Evolutionary conservation across 306 rosid species (phyloP), one percentile per base, ranked within the genome.

Genomic region (Quillaja saponaria): DNA sequence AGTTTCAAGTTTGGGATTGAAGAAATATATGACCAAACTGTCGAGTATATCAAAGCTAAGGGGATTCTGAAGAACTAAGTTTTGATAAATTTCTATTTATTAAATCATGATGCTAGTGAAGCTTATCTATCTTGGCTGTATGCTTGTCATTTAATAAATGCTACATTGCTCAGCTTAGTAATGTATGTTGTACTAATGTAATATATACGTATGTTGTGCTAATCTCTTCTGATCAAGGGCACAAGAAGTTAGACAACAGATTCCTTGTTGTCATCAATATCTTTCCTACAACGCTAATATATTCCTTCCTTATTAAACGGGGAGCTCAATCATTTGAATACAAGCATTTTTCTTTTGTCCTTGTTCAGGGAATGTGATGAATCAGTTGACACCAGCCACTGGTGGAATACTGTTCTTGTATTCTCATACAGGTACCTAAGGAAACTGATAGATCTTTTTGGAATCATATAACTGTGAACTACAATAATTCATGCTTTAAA

Each of bases 11-110:
- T 76, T 21, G 85, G 80, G 40, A 46, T 90, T 61, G 87, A 81
- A 50, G 90, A 78, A 35, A 82, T 75, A 69, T 82, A 68, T 66
- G 90, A 86, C 49, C 86, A 86, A 61, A 58, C 77, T 74, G 70
- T 86, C 66, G 95, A 78, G 64, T 90, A 80, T 73, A 63, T 90
- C 58, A 86, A 80, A 80, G 68, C 81, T 13, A 76, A 86, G 42
- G 91, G 87, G 50, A 11, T 69, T 28, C 78, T 90, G 15, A 40
- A 81, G 71, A 72, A 64, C 16, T 85, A 70, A 71, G 41, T 40
- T 59, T 57, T 19, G 17, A 68, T 37, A 50, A n/a, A 40, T 3
- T 37, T 42, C 28, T 39, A 18, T 41, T n/a, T 25, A 4, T 25
- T 25, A 25, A 25, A 25, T 25, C 31, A 25, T 25, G 31, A 66